Evolutionary conservation across 306 rosid genomes (phyloP).

Genomic region (Nissolia schottii): DNA sequence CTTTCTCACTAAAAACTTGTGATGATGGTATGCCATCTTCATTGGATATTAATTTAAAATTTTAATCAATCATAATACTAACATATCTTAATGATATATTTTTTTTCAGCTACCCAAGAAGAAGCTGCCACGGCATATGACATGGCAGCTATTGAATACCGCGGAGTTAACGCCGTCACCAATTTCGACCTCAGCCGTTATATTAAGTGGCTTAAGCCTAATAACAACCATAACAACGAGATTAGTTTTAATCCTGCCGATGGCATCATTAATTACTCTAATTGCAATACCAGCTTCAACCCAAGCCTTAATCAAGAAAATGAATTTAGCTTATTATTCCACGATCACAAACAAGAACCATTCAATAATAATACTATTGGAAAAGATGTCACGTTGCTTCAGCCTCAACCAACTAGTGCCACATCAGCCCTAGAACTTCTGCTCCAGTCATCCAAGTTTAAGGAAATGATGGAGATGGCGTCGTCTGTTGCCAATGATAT

Average conservation of each 20-base stretch:
- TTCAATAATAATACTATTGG: background rate
- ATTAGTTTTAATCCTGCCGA: background rate
- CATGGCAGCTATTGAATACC: conserved; percentile 93
- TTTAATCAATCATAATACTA: background rate
- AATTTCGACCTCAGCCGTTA: conserved; percentile 92
- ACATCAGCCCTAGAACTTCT: conserved; percentile 72
- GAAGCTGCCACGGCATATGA: conserved; percentile 97
- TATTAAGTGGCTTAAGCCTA: conserved; percentile 69
- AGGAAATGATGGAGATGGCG: conserved; percentile 73
- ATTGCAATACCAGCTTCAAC: background rate
- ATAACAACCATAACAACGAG: background rate
- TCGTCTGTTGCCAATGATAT: conserved; percentile 29
- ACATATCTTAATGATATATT: background rate
- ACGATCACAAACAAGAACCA: conserved; percentile 10
- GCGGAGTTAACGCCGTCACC: conserved; percentile 91
- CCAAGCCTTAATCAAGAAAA: conserved; percentile 29
- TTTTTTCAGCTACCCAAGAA: conserved; percentile 78
- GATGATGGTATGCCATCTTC: background rate
- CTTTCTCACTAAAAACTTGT: background rate
- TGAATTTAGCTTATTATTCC: conserved; percentile 15
- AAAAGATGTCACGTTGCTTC: conserved; percentile 7
- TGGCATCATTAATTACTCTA: background rate
- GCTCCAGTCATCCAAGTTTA: conserved; percentile 69
- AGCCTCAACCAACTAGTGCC: conserved; percentile 18
- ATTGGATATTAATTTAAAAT: background rate